Base-by-base conservation (phyloP, 305 asterid species). In the Rubia balearica region DNA sequence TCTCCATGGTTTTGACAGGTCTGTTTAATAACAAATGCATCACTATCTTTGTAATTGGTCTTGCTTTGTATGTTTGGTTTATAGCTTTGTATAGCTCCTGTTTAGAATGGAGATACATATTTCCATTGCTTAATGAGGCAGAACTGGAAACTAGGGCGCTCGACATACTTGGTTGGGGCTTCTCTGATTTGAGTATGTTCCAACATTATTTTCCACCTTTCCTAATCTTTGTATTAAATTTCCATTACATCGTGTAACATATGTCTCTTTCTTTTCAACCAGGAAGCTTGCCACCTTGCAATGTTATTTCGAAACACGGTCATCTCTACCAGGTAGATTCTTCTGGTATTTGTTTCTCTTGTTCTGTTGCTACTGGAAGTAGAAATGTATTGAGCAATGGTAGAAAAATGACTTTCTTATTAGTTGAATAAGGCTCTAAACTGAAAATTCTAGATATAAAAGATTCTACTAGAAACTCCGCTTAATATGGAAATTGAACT, bases 1-100 rank as follows among this genome's bases (percentile, higher is more conserved):
- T 79, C 96, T 93, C 75, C 97, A 91, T 76, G 96, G 98, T 51
- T 93, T 93, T 73, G 98, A 93, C 81, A 93, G 97, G 98, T 91
- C 71, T 42, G 76, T 67, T 14, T 73, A 68, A 57, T 61, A 46
- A 70, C 24, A 71, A 79, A 68, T 57, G 74, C 43, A 22, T 41
- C 66, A 43, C 46, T 74, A 70, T 62, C 71, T 73, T 51, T 66
- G 72, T 14, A 49, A 70, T 71, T 62, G 55, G 24, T 64, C 70
- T 76, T 72, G 69, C 46, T 40, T 49, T 66, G 49, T 72, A 74
- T 81, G 74, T 71, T 65, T 75, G 72, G 83, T 82, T 87, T 83
- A 81, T 79, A 75, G 61, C 83, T 79, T 86, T 81, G 84, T 82
- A 82, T 83, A 91, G 97, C 88, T 91, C 97, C 27, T 89, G 92